Base-by-base conservation (phyloP, 2,329 filamentous ascomycete species). In the Epichloe aotearoae region DNA sequence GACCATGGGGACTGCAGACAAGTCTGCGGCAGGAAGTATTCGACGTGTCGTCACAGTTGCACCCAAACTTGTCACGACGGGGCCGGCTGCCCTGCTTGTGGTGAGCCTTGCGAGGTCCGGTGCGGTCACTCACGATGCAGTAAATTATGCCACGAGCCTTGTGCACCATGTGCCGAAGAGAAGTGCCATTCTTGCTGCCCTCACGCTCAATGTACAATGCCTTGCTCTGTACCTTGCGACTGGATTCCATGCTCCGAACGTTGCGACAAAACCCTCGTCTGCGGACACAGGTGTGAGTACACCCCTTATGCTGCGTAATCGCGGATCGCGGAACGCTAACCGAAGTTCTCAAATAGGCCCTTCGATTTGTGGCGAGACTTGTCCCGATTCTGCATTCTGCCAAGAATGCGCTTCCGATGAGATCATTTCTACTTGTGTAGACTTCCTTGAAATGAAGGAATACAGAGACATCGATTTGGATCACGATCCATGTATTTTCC, bases 201-300 rank as follows among this genome's bases (percentile, higher is more conserved):
- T 7, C 82, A 86, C 56, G 59, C 64, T 37, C 65, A 56, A 2
- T 77, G 73, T 49, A 63, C 62, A 0, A 71, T 80, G 69, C 77
- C 77, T 3, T 87, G 84, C 54, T 80, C 80, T 0, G 83, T 76
- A 0, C 83, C 84, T 0, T 88, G 83, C 59, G 70, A 84, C 55
- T 75, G 79, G 65, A 59, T 86, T 0, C 84, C 84, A 1, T 88
- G 83, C 60, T 75, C 74, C 1, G 62, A 71, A 56, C 70, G 83
- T 8, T 88, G 84, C 58, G 58, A 66, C 3, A 68, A 75, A 30
- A 15, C 52, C 0, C 62, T 87, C 3, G 17, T 26, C 0, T 87
- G 83, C 58, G 77, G 77, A 1, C 82, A 86, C 60, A 75, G 70
- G 59, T 87, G 79, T 66, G 49, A 58, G 54, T 58, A 30, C 26